phyloP scores from a whole-genome alignment of 2,329 filamentous ascomycete genomes.

The Leptodontidium sp. region DNA sequence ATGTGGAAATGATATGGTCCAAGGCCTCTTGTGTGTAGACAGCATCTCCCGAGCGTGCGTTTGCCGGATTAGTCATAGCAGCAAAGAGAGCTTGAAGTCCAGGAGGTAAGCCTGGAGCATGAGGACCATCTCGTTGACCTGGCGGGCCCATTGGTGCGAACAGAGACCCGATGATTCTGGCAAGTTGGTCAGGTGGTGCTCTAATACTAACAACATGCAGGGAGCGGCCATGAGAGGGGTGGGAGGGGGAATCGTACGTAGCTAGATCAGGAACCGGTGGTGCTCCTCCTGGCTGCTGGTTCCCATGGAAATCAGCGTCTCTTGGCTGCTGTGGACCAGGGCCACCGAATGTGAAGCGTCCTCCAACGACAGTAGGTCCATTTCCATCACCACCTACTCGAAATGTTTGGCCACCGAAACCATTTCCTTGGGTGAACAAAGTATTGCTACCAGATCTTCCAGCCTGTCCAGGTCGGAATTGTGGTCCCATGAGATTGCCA shows the following conservation, averaged over 20 bases:
- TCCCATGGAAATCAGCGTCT: conserved; percentile 55
- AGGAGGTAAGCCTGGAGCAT: conserved; percentile 47
- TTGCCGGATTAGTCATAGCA: conserved; percentile 59
- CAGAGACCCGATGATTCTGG: conserved; percentile 43
- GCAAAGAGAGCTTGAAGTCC: conserved; percentile 62
- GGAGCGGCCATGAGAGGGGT: conserved; percentile 33
- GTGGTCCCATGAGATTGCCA: conserved; percentile 52
- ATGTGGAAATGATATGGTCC: conserved; percentile 83
- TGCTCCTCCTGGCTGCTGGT: conserved; percentile 52
- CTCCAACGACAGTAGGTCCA: conserved; percentile 39
- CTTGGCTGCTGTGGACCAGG: conserved; percentile 54
- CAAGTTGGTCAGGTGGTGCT: conserved; percentile 42
- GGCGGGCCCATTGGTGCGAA: conserved; percentile 38
- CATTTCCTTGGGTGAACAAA: conserved; percentile 37
- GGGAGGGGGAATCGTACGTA: conserved; percentile 51
- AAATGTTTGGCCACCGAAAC: conserved; percentile 22
- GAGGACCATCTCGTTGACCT: conserved; percentile 32
- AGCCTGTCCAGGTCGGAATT: conserved; percentile 37
- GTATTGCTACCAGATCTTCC: conserved; percentile 45
- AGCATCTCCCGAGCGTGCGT: conserved; percentile 73
- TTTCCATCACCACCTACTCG: conserved; percentile 35
- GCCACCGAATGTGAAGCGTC: conserved; percentile 45
- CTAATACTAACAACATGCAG: conserved; percentile 37
- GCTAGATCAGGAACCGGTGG: conserved; percentile 56
- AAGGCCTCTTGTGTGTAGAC: conserved; percentile 92